phyloP scores from a whole-genome alignment of 139 green algal genomes.

The Edaphochlamys debaryana region DNA sequence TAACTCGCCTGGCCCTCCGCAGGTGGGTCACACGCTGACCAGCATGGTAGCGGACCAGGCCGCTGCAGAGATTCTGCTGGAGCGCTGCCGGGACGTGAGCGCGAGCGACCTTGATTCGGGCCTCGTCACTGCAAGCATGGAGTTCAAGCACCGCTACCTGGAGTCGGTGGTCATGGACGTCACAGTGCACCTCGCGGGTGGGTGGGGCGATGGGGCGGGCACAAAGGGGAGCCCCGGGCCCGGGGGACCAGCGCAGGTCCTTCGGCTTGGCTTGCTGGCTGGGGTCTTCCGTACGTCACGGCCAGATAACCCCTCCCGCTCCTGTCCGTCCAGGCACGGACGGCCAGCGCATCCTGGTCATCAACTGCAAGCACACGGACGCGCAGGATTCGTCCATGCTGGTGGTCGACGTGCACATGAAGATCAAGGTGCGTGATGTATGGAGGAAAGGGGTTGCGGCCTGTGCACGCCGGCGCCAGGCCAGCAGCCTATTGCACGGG shows the following conservation, averaged over 20 bases:
- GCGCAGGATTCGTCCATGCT: slow-evolving; percentile 29
- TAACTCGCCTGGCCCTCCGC: no score
- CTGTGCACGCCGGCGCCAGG: no score
- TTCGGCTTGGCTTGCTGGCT: neutral
- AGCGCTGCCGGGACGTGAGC: slow-evolving; percentile 6
- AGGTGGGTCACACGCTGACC: neutral
- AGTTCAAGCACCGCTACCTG: slow-evolving; percentile 21
- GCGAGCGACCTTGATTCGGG: neutral
- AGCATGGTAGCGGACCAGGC: neutral
- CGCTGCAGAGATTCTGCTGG: neutral
- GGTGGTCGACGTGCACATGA: neutral
- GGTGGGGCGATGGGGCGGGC: no score
- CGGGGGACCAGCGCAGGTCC: neutral
- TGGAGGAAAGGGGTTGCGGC: no score
- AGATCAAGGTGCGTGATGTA: no score
- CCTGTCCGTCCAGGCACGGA: slow-evolving; percentile 22
- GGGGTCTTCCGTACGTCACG: no score
- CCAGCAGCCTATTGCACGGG: no score
- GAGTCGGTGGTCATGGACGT: slow-evolving; percentile 5
- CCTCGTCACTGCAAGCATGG: neutral
- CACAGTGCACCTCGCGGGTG: slow-evolving; percentile 14
- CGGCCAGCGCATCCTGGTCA: slow-evolving; percentile 39
- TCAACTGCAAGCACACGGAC: slow-evolving; percentile 26
- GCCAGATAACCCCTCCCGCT: neutral
- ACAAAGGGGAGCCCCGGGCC: no score